Conservation (phyloP, 2,329 filamentous ascomycete genomes). For the Ophiostoma piceae region DNA sequence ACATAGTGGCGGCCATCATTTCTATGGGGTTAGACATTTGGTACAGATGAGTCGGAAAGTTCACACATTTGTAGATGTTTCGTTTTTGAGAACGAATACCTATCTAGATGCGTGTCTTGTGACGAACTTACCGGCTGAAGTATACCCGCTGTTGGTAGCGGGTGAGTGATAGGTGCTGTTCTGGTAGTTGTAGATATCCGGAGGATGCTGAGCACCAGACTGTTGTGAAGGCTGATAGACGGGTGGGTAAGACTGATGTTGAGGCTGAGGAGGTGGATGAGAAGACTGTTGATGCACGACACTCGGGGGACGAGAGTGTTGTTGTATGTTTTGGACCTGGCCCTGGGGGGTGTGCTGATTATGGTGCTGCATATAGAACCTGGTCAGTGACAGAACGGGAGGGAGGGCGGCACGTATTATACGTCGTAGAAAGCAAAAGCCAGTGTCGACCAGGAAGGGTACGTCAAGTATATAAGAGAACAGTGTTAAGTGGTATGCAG, state of each 20-base stretch:
- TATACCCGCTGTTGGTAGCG: slow-evolving; percentile 76
- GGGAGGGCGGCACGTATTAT: slow-evolving; percentile 13
- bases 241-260: slow-evolving; percentile 29
- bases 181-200: slow-evolving; percentile 74
- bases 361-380: slow-evolving; percentile 62
- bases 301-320: slow-evolving; percentile 55
- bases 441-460: not conserved
- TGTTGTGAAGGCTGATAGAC: slow-evolving; percentile 46
- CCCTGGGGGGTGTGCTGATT: slow-evolving; percentile 64
- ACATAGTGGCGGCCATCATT: slow-evolving; percentile 66
- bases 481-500: not conserved
- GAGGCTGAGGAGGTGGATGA: slow-evolving; percentile 63
- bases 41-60: too few relatives aligned
- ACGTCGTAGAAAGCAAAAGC: slow-evolving; percentile 1
- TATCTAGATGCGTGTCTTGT: not conserved
- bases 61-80: not conserved
- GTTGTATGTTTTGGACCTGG: slow-evolving; percentile 54
- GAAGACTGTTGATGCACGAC: slow-evolving; percentile 66
- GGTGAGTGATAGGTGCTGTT: slow-evolving; percentile 78
- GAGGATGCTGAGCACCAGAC: slow-evolving; percentile 53
- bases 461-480: slow-evolving; percentile 8
- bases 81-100: too few relatives aligned
- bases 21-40: slow-evolving; percentile 37
- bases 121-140: slow-evolving; percentile 68
- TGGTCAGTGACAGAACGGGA: slow-evolving; percentile 20